Base-by-base conservation (phyloP, 2,329 filamentous ascomycete genomes). In the Fusarium sp. region DNA sequence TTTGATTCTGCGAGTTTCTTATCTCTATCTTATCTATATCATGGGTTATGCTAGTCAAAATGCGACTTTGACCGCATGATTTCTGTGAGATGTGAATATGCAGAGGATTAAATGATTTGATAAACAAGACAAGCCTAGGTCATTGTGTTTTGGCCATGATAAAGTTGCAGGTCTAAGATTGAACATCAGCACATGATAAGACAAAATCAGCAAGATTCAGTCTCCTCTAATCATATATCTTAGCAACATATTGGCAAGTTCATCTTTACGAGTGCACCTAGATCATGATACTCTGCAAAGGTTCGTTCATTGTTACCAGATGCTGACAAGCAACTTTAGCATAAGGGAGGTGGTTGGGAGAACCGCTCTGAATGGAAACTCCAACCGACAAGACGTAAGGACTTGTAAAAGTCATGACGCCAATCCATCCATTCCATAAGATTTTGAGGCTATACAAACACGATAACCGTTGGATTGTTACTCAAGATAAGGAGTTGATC, bases 11-110 rank as follows among this genome's bases (percentile, higher is more conserved):
- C 18, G 38, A 50, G 53, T 43, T 47, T 45, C 44, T 72, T 72
- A 72, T 72, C 69, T 67, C 32, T 69, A 56, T 63, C 64, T 63
- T 71, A 70, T 72, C 57, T 57, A 16, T 29, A 20, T 38, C 32
- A 58, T 52, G 24, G 30, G 24, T 42, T 52, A 22, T 22, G 34
- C 50, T 27, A 43, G 15, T 57, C 46, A 34, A 25, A 57, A 59
- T 63, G 18, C 47, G 46, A 72, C 69, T 66, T 59, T 59, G 25
- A 63, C 66, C 65, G 68, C 61, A 63, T 63, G 69, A 66, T 71
- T 66, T 30, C 18, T 66, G 61, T n/a, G 32, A 60, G 44, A 60
- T 32, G 27, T 9, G 24, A n/a, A 47, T 34, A 52, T 52, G 18
- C 32, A 29, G 24, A 29, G 14, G 11, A 24, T 51, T 38, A 18